Evolutionary conservation across 106 monocot species (phyloP).

Genomic region (Phalaenopsis equestris): DNA sequence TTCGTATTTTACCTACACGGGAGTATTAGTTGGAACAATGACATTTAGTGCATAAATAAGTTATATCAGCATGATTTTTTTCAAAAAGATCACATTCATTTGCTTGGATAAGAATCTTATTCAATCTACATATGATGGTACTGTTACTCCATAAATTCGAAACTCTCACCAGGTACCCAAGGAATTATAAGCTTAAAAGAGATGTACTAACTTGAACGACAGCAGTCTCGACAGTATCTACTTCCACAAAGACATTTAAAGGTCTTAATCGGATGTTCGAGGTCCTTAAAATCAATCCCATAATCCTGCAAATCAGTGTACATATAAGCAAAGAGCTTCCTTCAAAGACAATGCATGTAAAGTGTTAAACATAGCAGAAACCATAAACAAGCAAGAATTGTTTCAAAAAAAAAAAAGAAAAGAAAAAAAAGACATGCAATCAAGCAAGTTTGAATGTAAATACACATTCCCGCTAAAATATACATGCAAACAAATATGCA

Average conservation of each 20-base stretch:
- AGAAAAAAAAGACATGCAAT: constrained; percentile 1
- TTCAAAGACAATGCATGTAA: not conserved
- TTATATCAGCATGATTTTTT: no score
- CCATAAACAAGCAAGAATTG: not conserved
- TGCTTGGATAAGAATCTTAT: no score
- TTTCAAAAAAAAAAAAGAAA: not conserved
- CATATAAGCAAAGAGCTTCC: not conserved
- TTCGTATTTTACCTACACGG: not conserved
- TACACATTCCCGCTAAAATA: not conserved
- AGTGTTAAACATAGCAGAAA: not conserved
- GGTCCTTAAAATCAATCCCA: constrained; percentile 18
- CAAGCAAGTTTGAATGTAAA: not conserved
- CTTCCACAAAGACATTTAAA: constrained; percentile 26
- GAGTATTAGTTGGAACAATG: not conserved
- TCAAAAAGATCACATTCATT: no score
- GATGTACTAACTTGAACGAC: constrained; percentile 2
- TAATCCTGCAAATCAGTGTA: constrained; percentile 14
- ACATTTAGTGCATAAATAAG: not conserved
- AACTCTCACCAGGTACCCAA: no score
- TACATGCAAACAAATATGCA: not conserved
- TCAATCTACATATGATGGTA: no score
- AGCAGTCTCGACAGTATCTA: constrained; percentile 14
- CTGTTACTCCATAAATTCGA: no score
- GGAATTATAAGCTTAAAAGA: not conserved
- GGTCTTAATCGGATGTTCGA: constrained; percentile 14